Base-by-base conservation (phyloP, 306 rosid species). In the Carpinus viminea region DNA sequence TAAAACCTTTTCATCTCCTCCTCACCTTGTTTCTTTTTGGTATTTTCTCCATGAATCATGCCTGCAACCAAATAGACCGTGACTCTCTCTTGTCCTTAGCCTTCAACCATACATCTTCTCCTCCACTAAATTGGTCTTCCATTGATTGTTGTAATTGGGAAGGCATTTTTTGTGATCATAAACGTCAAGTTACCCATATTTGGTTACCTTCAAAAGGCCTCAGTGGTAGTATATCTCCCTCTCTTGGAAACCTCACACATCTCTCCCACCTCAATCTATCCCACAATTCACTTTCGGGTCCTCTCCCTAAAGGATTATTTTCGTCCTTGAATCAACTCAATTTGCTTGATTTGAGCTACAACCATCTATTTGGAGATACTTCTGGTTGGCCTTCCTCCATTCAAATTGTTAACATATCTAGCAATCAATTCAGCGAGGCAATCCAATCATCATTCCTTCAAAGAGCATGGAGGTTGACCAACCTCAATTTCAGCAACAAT, bases 331-430 rank as follows among this genome's bases (percentile, higher is more conserved):
- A 12, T 24, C 72, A 8, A 3, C 79, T 75, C n/a, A 7, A 43
- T 12, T 11, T 75, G 3, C 60, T 75, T 16, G 79, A 75, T 28
- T 61, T 75, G 71, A 75, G 72, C 56, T 75, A 13, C 51, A 75
- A 75, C 59, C 17, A 26, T 75, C 54, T 75, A 5, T 60, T 8
- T 46, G 78, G 72, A 61, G 56, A 65, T 52, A 48, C 53, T 1
- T 17, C 55, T 11, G 15, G 3, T 11, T 47, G 52, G 12, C 52
- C 13, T 47, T 2, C 5, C 41, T n/a, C 38, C 57, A 16, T 66
- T 16, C 28, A 10, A 24, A 15, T 20, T 1, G 13, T 77, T 28
- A 56, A 68, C 16, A 66, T 68, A 43, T 77, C 80, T 12, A 54
- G 34, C 34, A 77, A 77, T 54, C 53, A 2, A 5, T 68, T 53